Evolutionary conservation across 225 moss, liverwort and hornwort species (phyloP), one percentile per base, ranked within the genome.

Genomic region (Polytrichum commune): DNA sequence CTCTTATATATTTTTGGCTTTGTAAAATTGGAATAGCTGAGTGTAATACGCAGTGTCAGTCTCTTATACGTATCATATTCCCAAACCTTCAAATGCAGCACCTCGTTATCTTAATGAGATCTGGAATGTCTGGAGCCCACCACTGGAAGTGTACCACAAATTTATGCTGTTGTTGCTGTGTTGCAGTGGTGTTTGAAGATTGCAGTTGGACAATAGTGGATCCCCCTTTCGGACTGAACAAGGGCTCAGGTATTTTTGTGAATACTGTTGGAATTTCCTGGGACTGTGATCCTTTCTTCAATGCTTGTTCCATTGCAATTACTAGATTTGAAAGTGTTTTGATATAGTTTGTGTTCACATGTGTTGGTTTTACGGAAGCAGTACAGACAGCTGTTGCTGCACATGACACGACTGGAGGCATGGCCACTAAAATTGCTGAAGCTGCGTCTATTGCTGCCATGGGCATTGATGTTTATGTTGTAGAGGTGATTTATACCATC

Each of bases 321-420:
- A 13, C 46, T 46, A 13, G 46, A 46, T 3, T 46, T 13, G 13
- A 46, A 46, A 46, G 46, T 16, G 46, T 46, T 46, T 46, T 46
- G 58, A 58, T 23, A 0, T n/a, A 23, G 20, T 58, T 72, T 27
- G 72, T 60, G 58, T 19, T 13, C 63, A 74, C 7, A 32, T 6
- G 58, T 28, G 73, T 76, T 57, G 61, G 60, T 69, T 68, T 66
- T 7, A 29, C 65, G 29, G 46, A 27, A 71, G 60, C 79, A 97
- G 94, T 97, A 69, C 85, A 91, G 81, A 97, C 94, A 72, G 85
- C 79, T 24, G 86, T 88, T 78, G 85, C 91, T 63, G 88, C 86
- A 70, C 97, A 97, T 81, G 97, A 97, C 71, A 92, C 97, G 69
- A 97, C 97, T 69, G 97, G 97, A 82, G 94, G 94, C 63, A 97